Evolutionary conservation across 371 early-diverging fungal species (phyloP), one percentile per base, ranked within the genome.

Genomic region (Saksenaea oblongispora): DNA sequence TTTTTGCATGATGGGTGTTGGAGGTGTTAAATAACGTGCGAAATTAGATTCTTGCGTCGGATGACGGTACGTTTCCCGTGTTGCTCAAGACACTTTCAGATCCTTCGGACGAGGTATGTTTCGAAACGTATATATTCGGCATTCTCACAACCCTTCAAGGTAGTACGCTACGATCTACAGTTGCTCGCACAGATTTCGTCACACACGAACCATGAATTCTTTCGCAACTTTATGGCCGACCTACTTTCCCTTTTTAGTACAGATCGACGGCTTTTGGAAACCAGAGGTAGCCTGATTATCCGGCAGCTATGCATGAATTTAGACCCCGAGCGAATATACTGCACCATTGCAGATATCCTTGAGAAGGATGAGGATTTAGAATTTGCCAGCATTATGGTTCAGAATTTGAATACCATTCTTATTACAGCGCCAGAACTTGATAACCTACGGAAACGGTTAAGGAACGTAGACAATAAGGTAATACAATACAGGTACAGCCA

Each of bases 151-250:
- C 11, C 10, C 13, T 47, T 2, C 53, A 61, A 84, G 77, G 89
- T 95, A 8, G 92, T 96, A 24, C 87, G 89, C 69, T 83, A 92
- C 9, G 95, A 93, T 70, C 80, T 97, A 39, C 91, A 93, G 62
- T 78, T 96, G n/a, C 79, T 97, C 61, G 95, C 98, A 3, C 96
- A 97, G 65, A 91, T 97, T n/a, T 89, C 92, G 7, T 84, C 85
- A 1, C 81, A 87, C 57, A 91, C 93, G 0, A 93, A 91, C 62
- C 90, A 87, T 31, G 87, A 85, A 18, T 93, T 92, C 58, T 91
- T 96, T 66, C 73, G 77, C 27, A 77, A 87, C 35, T 95, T 95
- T 67, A 91, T 96, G 80, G 75, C 84, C 34, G 86, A 89, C 55
- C 72, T 97, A 51, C 76, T 96, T 57, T 82, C 84, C n/a, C 76